Percentiles rank a stretch among this genome's conserved stretches.
These are phyloP conservation scores for Raphanus hybrid DNA, from an alignment of 441 rosid genomes.

Conservation along the genomic window DNA sequence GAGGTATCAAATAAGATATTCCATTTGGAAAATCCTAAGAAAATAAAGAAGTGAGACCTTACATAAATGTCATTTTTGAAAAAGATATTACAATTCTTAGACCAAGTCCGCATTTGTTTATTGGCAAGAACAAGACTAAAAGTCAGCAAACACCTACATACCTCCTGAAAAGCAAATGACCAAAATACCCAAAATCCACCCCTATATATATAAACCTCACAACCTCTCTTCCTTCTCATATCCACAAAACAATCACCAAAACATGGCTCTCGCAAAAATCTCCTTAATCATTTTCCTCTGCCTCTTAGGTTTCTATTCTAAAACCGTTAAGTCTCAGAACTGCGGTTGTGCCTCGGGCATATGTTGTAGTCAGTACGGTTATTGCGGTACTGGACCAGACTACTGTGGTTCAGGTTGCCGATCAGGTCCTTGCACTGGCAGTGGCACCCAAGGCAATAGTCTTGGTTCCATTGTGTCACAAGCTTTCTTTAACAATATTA, in stretches of 20 bases:
- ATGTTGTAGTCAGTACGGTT: constrained; percentile 1
- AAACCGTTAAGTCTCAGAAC: not conserved
- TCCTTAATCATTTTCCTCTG: not conserved
- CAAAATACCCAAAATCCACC: not conserved
- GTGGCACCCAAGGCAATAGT: not conserved
- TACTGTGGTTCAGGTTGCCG: not conserved
- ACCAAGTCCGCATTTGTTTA: not conserved
- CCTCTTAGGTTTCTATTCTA: not conserved
- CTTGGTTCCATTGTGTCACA: constrained; percentile 45
- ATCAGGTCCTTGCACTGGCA: not conserved
- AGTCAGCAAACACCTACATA: not conserved
- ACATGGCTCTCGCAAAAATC: not conserved
- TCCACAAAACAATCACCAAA: not conserved
- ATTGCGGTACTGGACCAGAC: not conserved
- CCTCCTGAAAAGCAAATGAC: not conserved
- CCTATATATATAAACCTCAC: not conserved
- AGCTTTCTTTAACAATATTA: constrained; percentile 48
- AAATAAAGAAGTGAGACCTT: not conserved
- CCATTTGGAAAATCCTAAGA: not conserved
- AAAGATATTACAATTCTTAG: not conserved
- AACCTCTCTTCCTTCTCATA: not conserved
- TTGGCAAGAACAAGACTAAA: not conserved
- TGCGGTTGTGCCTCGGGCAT: not conserved
- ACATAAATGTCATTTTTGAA: not conserved
- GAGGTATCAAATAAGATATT: not conserved